Evolutionary conservation across 2,329 filamentous ascomycete genomes (phyloP), one percentile per base, ranked within the genome.

Genomic region (Colletotrichum lentis): DNA sequence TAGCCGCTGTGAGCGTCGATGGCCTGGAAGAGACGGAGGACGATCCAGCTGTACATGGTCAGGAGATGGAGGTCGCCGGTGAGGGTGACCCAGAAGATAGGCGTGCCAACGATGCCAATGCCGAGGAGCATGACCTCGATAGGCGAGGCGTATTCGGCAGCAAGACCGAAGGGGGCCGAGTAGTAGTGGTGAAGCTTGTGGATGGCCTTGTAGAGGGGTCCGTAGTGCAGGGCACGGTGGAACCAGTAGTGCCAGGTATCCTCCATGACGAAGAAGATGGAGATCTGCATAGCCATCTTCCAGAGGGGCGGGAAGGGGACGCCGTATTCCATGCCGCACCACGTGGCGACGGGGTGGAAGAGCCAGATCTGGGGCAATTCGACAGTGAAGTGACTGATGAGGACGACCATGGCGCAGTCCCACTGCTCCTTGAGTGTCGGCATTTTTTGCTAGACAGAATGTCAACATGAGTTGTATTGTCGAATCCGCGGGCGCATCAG

Each of bases 151-250:
- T 99, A 99, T 82, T 99, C 96, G 65, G 96, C 95, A 22, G 96
- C 95, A 61, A 99, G 86, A 73, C 96, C 96, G 77, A 99, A 99
- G 20, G 96, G 96, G 14, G 96, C 96, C 44, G 94, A 97, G 85
- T 99, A 99, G 76, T 96, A 95, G 85, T 99, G 96, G 84, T 99
- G 96, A 74, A 99, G 94, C 85, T 99, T 99, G 88, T 99, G 96
- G 75, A 99, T 92, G 76, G 90, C 88, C 85, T 94, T 97, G 89
- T 99, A 99, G 6, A 99, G 89, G 46, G 94, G 93, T 24, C 93
- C 94, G 84, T 93, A 96, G 85, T 99, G 96, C 82, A 99, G 89
- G 50, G 87, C 88, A 74, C 96, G 93, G 83, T 99, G 96, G 73
- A 89, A 89, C 90, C 94, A 98, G 86, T 99, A 99, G 82, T 99